Evolutionary conservation across 2,329 filamentous ascomycete genomes (phyloP).

Genomic region (Xylaria hypoxylon): DNA sequence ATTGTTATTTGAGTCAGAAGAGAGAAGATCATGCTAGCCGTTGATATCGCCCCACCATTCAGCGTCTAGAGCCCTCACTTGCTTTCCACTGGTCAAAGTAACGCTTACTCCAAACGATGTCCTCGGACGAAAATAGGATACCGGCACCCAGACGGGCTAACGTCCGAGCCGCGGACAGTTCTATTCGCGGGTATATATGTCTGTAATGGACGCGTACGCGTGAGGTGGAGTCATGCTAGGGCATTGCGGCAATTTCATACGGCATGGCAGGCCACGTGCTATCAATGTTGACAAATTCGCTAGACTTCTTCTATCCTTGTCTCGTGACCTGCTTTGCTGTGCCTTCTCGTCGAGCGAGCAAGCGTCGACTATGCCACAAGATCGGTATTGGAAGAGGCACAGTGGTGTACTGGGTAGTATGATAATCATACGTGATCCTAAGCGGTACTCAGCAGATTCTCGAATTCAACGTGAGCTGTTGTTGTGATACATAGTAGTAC

Average conservation of each 20-base stretch:
- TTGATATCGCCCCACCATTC: constrained; percentile 20
- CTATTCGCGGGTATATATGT: constrained; percentile 7
- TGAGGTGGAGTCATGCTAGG: constrained; percentile 23
- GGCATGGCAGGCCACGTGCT: constrained; percentile 24
- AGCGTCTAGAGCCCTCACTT: constrained; percentile 10
- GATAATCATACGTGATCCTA: constrained; percentile 15
- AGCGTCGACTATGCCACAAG: constrained; percentile 5
- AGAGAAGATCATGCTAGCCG: constrained; percentile 12
- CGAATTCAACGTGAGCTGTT: constrained; percentile 1
- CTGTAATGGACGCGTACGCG: constrained; percentile 13
- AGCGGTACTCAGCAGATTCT: constrained; percentile 1
- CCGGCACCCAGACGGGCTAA: constrained; percentile 6
- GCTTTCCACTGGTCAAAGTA: constrained; percentile 13
- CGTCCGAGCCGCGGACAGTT: constrained; percentile 25
- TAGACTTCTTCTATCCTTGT: constrained; percentile 5
- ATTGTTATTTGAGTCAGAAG: background rate
- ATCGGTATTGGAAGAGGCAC: background rate
- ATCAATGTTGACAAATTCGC: constrained; percentile 33
- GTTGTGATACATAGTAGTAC: background rate
- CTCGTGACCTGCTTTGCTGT: constrained; percentile 23
- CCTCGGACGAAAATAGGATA: constrained; percentile 3
- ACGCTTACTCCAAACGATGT: constrained; percentile 11
- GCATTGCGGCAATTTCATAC: constrained; percentile 20
- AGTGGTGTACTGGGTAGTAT: background rate
- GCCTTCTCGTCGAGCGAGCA: constrained; percentile 1